These are phyloP conservation scores for Mycena olivaceomarginata DNA, from an alignment of 768 basidiomycete species.

Conservation along the genomic window DNA sequence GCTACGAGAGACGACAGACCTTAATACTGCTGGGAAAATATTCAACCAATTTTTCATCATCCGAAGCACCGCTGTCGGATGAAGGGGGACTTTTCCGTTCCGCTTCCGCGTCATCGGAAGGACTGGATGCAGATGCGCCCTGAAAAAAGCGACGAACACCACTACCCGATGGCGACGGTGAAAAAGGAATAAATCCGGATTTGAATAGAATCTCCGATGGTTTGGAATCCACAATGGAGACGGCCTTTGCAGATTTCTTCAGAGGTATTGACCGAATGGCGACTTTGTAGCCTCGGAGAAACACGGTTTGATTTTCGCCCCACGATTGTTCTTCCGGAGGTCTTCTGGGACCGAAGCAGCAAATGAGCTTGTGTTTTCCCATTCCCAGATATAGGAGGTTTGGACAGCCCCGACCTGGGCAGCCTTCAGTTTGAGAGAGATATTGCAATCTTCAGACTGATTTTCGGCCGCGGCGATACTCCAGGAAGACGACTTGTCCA, in stretches of 20 bases:
- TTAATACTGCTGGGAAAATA: no score
- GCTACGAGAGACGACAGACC: no score
- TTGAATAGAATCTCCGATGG: background rate
- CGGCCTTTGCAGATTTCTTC: background rate
- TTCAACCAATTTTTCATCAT: no score
- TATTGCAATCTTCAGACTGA: background rate
- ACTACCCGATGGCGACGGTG: no score
- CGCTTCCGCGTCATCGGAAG: no score
- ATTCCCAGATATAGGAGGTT: background rate
- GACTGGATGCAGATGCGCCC: no score
- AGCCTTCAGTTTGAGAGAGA: background rate
- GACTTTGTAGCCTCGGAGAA: background rate
- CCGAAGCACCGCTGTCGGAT: no score
- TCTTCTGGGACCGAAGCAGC: background rate
- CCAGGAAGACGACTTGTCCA: background rate
- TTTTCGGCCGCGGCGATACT: background rate
- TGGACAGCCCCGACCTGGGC: background rate
- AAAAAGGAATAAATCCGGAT: no score
- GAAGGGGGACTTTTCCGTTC: no score
- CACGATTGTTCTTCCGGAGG: no score
- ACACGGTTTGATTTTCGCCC: background rate
- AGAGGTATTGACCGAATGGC: background rate
- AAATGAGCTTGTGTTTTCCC: background rate
- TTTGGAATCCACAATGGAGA: background rate
- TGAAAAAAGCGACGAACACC: no score